A percentile compares a stretch with the other conserved stretches of the same genome.
phyloP scores from a whole-genome alignment of 2,329 filamentous ascomycete species.

The Sporothrix inflata region DNA sequence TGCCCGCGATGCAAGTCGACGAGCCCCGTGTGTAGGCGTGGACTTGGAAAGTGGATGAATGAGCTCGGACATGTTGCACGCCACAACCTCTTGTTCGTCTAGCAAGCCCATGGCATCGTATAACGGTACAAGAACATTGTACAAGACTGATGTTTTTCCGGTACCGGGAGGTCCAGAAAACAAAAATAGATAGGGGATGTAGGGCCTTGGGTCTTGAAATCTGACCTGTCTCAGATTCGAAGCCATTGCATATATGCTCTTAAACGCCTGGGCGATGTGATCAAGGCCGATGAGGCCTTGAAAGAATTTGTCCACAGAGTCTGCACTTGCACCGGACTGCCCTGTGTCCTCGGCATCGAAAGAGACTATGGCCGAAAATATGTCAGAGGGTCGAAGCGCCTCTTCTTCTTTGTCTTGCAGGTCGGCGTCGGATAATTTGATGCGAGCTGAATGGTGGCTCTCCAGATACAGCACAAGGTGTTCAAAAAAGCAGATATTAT shows the following conservation, averaged over 20 bases:
- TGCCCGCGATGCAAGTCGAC: background rate
- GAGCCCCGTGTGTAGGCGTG: background rate
- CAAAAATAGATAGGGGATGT: background rate
- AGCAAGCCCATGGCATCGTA: slow-evolving; percentile 5
- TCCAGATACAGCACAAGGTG: background rate
- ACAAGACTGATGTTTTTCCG: background rate
- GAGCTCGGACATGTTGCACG: background rate
- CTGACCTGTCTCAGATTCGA: background rate
- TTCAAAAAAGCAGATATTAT: background rate
- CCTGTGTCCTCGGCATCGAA: background rate
- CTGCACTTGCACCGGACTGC: too few species aligned
- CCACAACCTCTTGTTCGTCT: background rate
- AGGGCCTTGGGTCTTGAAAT: background rate
- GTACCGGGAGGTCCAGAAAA: background rate
- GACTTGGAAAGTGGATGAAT: background rate
- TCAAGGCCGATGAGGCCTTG: background rate
- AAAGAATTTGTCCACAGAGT: background rate
- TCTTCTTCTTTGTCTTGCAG: background rate
- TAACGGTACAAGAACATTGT: background rate
- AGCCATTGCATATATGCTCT: background rate
- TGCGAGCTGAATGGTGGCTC: background rate
- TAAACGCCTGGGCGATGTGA: background rate
- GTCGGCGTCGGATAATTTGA: background rate
- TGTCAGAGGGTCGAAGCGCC: background rate
- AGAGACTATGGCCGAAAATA: background rate